Base-by-base conservation (phyloP, 345 rosid genomes). In the Pseudoturritis turrita region DNA sequence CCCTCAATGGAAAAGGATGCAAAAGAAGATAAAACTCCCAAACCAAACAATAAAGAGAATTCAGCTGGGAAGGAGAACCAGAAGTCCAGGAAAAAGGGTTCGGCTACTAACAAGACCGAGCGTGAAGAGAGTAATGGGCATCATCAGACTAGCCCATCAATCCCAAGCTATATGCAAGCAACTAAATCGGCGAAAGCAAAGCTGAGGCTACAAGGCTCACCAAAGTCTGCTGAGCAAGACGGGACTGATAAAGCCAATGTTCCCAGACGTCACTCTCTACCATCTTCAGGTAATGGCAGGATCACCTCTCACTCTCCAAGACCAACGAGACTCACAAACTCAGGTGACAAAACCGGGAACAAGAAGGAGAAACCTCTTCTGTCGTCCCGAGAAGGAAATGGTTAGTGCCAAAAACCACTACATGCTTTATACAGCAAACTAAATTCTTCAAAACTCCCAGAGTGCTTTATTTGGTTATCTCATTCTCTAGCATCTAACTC, bases 141-240 rank as follows among this genome's bases (percentile, higher is more conserved):
- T 39, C 70, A 56, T 37, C 89, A 85, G 70, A 81, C 62, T 77
- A 87, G 85, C 81, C 91, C 89, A 0, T 23, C 85, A 25, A 49
- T 90, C 41, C 98, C 98, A 29, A 90, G 97, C 82, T 93, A 88
- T 76, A 90, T 93, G 98, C 87, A 84, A 75, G 97, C 96, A 49
- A 93, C 98, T 51, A 83, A 78, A 83, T 90, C 97, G 19, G 98
- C 94, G 1, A 93, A 89, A 87, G 98, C 96, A 60, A 90, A 93
- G 74, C 81, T 89, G 77, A 87, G 91, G 78, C 82, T 81, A 10
- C 96, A 89, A 78, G 89, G 88, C 46, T 90, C 98, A 46, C 92
- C 89, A 52, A 78, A 80, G 70, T 66, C 86, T 35, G 81, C 83
- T 44, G 81, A 81, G 72, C 89, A 85, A 65, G 96, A 90, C 0